Evolutionary conservation across 169 alveolate species (phyloP).

Genomic region (Eimeria necatrix): DNA sequence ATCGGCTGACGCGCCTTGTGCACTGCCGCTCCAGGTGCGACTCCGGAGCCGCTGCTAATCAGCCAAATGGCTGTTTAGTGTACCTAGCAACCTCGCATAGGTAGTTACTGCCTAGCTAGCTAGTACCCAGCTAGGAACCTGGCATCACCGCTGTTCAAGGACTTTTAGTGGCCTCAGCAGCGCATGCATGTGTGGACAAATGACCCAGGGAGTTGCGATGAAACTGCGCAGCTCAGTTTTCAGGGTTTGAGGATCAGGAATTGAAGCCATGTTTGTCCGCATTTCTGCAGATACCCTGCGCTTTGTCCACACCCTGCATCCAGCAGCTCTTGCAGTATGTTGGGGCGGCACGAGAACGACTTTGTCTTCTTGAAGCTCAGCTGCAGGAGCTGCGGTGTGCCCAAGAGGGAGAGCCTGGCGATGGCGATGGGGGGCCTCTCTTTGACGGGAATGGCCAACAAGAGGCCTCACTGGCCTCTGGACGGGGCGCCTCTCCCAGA

Average conservation of each 20-base stretch:
- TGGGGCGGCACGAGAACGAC: conserved; percentile 22
- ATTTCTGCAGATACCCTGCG: conserved; percentile 39
- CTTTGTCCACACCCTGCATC: conserved; percentile 56
- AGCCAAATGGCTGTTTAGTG: conserved; percentile 35
- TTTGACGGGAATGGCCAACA: background rate
- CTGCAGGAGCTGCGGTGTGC: conserved; percentile 59
- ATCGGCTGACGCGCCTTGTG: conserved; percentile 48
- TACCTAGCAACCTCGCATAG: background rate
- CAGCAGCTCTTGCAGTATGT: conserved; percentile 67
- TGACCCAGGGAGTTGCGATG: too few relatives aligned
- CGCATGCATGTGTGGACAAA: too few relatives aligned
- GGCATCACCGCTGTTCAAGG: background rate
- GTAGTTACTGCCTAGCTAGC: conserved; percentile 20
- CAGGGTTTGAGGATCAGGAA: background rate
- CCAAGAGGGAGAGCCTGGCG: conserved; percentile 1
- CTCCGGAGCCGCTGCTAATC: background rate
- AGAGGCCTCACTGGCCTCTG: background rate
- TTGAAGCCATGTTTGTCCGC: background rate
- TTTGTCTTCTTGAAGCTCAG: conserved; percentile 52
- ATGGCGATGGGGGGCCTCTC: conserved; percentile 7
- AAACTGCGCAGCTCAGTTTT: background rate
- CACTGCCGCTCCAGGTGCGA: conserved; percentile 61
- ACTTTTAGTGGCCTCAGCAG: too few relatives aligned
- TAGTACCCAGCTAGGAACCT: background rate
- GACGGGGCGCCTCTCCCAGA: conserved; percentile 19